A percentile compares a stretch with the other conserved stretches of the same genome.
Conservation (phyloP, 2,329 filamentous ascomycete species). For the Calonectria naviculata region DNA sequence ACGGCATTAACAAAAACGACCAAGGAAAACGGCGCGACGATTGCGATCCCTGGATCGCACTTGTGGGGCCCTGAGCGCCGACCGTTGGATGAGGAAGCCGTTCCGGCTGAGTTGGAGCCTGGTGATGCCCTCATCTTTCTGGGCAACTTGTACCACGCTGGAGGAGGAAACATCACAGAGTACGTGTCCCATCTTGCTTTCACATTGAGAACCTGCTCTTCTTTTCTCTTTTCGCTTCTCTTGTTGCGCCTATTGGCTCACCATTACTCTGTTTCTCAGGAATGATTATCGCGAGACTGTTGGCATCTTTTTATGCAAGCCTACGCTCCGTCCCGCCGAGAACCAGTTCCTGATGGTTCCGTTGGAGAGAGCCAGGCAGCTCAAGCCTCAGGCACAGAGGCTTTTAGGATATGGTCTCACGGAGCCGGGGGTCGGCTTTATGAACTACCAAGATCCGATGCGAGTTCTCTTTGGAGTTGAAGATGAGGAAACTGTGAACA, state of each 20-base stretch:
- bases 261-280: slow-evolving; percentile 13
- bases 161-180: slow-evolving; percentile 48
- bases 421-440: slow-evolving; percentile 48
- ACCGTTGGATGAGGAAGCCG: slow-evolving; percentile 49
- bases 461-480: slow-evolving; percentile 48
- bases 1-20: slow-evolving; percentile 15
- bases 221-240: too few species aligned
- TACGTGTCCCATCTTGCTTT: too few species aligned
- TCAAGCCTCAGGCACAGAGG: slow-evolving; percentile 46
- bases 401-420: slow-evolving; percentile 47
- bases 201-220: too few species aligned
- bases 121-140: slow-evolving; percentile 52
- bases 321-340: slow-evolving; percentile 46
- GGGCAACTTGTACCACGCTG: slow-evolving; percentile 52
- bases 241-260: not conserved
- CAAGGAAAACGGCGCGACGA: slow-evolving; percentile 51
- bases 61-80: slow-evolving; percentile 50
- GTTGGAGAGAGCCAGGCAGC: slow-evolving; percentile 40
- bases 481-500: slow-evolving; percentile 47
- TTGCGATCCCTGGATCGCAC: slow-evolving; percentile 51
- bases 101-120: slow-evolving; percentile 49
- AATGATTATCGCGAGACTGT: slow-evolving; percentile 44
- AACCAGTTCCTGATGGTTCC: slow-evolving; percentile 48
- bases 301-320: slow-evolving; percentile 49
- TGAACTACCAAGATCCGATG: slow-evolving; percentile 51